Percentiles rank a stretch among this genome's conserved stretches.
Conservation (phyloP, 2,329 filamentous ascomycete genomes). For the Phialemoniopsis sp. region DNA sequence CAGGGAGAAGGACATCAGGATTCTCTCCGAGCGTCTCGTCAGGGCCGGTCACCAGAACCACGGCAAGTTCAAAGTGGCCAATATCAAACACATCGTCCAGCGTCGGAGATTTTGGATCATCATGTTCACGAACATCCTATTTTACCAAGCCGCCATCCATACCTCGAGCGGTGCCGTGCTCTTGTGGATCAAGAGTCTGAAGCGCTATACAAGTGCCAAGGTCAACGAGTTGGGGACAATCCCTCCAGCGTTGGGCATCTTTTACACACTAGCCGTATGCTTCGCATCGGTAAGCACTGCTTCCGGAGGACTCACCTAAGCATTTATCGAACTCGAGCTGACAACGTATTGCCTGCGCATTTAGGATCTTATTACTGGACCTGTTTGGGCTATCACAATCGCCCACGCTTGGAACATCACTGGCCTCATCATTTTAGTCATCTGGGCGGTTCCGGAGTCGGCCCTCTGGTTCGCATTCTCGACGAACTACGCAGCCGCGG, state of each 20-base stretch:
- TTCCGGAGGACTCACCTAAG: too few relatives aligned
- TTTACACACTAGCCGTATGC: constrained; percentile 48
- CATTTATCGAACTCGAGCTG: too few relatives aligned
- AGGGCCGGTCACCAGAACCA: constrained; percentile 33
- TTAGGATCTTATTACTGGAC: constrained; percentile 48
- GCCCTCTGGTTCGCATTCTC: constrained; percentile 50
- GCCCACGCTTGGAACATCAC: constrained; percentile 46
- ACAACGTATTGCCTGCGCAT: too few relatives aligned
- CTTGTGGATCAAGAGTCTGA: constrained; percentile 54
- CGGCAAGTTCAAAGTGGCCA: constrained; percentile 25
- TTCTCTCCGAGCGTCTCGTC: constrained; percentile 39
- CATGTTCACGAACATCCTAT: constrained; percentile 46
- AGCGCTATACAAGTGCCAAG: constrained; percentile 3
- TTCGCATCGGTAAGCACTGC: too few relatives aligned
- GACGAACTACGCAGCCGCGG: constrained; percentile 42
- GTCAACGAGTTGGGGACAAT: constrained; percentile 10
- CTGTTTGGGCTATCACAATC: constrained; percentile 50
- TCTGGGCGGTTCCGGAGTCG: constrained; percentile 53
- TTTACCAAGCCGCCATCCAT: constrained; percentile 44
- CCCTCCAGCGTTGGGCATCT: constrained; percentile 42
- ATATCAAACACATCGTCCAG: constrained; percentile 24
- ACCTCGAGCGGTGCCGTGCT: constrained; percentile 44
- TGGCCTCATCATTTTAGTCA: constrained; percentile 46
- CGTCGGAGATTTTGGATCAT: constrained; percentile 47
- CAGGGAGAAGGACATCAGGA: constrained; percentile 37